Conservation (phyloP, 2,329 filamentous ascomycete species). For the Myriangium duriaei region DNA sequence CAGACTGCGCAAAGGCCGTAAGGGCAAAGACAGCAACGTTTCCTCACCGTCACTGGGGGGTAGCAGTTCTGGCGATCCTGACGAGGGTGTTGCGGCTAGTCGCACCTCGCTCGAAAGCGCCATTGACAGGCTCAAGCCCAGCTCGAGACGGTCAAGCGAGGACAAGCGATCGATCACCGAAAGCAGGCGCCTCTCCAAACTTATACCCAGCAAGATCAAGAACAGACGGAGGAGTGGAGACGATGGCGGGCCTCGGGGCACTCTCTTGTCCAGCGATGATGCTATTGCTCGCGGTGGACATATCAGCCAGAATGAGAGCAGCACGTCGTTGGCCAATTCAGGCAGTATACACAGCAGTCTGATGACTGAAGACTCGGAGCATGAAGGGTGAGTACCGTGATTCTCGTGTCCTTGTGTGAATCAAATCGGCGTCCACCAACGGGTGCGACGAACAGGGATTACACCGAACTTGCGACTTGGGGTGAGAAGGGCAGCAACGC, state of each 20-base stretch:
- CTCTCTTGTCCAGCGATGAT: conserved; percentile 2
- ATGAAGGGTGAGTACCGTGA: conserved; percentile 20
- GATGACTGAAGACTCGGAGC: conserved; percentile 39
- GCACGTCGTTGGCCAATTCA: conserved; percentile 5
- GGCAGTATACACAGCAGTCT: conserved; percentile 37
- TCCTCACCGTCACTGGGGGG: conserved; percentile 20
- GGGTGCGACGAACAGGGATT: too few species aligned
- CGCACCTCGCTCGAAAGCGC: conserved; percentile 27
- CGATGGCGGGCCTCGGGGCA: conserved; percentile 9
- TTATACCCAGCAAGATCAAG: conserved; percentile 38
- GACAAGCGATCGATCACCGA: conserved; percentile 29
- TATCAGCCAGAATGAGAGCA: conserved; percentile 4
- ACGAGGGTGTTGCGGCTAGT: conserved; percentile 15
- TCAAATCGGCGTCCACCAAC: background rate
- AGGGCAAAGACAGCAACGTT: conserved; percentile 17
- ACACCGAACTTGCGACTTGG: too few species aligned
- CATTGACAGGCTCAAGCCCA: conserved; percentile 27
- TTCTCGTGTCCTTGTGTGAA: background rate
- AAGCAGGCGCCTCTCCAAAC: conserved; percentile 38
- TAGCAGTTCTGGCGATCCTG: conserved; percentile 17
- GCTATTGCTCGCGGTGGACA: conserved; percentile 3
- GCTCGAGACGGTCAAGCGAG: conserved; percentile 27
- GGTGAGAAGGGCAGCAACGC: too few species aligned
- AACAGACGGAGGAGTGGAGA: conserved; percentile 21
- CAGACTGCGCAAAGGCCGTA: conserved; percentile 17